phyloP scores from a whole-genome alignment of 2,329 filamentous ascomycete species.

The Fusarium falciforme region DNA sequence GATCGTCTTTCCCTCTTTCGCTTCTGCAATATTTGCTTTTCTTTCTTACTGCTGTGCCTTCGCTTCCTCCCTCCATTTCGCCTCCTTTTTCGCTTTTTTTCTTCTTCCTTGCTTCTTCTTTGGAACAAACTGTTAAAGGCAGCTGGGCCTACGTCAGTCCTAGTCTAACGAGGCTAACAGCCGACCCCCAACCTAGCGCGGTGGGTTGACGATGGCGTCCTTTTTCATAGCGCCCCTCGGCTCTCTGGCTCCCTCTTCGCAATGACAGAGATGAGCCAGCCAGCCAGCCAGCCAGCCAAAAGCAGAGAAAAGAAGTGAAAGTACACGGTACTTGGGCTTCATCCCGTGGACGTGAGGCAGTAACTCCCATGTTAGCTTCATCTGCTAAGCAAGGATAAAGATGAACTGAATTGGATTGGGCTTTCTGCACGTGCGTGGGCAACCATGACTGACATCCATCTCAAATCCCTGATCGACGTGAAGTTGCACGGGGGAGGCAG shows the following conservation, averaged over 20 bases:
- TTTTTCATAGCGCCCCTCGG: not conserved
- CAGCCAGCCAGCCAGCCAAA: not conserved
- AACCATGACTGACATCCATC: constrained; percentile 5
- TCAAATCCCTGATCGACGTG: constrained; percentile 23
- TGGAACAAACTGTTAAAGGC: not conserved
- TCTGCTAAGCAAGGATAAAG: constrained; percentile 6
- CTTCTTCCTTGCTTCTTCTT: constrained; percentile 4
- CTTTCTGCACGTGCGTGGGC: not conserved
- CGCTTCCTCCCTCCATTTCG: constrained; percentile 3
- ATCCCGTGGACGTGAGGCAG: not conserved
- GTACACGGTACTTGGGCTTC: not conserved
- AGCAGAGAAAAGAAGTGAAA: not conserved
- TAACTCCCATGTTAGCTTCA: not conserved
- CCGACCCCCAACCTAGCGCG: not conserved
- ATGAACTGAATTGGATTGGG: not conserved
- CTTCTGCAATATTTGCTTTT: constrained; percentile 1
- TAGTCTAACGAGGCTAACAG: not conserved
- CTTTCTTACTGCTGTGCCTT: not conserved
- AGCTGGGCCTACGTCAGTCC: constrained; percentile 8
- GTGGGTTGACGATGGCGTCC: constrained; percentile 2
- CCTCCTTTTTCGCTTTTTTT: constrained; percentile 1
- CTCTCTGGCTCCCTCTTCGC: constrained; percentile 5
- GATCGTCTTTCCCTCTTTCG: constrained; percentile 13
- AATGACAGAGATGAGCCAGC: not conserved
- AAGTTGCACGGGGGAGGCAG: constrained; percentile 32